phyloP scores from a whole-genome alignment of 2,329 filamentous ascomycete species.

The Claviceps paspali region DNA sequence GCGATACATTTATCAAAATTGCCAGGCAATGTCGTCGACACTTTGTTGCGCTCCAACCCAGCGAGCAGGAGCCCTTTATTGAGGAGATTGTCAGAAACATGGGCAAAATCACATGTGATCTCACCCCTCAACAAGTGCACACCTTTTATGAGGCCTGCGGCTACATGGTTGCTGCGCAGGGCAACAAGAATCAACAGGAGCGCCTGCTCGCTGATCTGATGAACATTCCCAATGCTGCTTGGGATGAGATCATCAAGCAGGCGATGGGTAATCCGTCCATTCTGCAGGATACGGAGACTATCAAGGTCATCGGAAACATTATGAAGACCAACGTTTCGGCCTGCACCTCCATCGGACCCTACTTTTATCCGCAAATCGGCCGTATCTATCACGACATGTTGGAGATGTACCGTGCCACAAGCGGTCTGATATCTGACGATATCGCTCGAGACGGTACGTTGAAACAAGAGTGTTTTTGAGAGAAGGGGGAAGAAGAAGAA shows the following conservation, averaged over 20 bases:
- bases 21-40: conserved; percentile 95
- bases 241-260: conserved; percentile 85
- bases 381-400: conserved; percentile 98
- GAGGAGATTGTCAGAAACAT: conserved; percentile 96
- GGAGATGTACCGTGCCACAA: conserved; percentile 97
- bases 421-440: conserved; percentile 84
- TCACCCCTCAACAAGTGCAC: conserved; percentile 93
- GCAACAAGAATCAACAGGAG: conserved; percentile 88
- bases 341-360: conserved; percentile 87
- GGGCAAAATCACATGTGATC: conserved; percentile 86
- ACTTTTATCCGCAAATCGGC: conserved; percentile 96
- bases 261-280: conserved; percentile 75
- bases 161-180: conserved; percentile 97
- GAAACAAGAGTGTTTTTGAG: too few species aligned
- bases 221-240: conserved; percentile 82
- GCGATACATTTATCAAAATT: conserved; percentile 99
- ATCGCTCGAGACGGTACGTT: conserved; percentile 66
- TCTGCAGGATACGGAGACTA: conserved; percentile 82
- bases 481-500: too few species aligned
- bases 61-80: conserved; percentile 90
- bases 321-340: conserved; percentile 99
- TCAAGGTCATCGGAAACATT: conserved; percentile 98
- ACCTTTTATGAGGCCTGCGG: conserved; percentile 98
- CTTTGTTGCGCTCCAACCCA: conserved; percentile 90
- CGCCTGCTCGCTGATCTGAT: conserved; percentile 82